Conservation (phyloP, 495 filamentous ascomycete species). For the Penicillium lividum region DNA sequence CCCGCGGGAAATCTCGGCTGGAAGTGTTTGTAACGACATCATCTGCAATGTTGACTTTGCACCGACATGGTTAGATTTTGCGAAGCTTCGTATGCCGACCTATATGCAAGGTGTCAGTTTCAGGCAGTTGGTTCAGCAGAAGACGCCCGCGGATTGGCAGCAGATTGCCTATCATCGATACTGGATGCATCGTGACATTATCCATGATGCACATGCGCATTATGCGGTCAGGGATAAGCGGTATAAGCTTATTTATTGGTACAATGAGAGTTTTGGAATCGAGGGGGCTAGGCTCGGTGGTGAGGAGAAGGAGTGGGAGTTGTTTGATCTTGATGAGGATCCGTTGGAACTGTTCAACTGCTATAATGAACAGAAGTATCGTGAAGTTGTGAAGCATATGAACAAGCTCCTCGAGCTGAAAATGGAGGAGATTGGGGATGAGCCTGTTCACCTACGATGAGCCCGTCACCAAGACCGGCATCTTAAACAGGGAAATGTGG, state of each 20-base stretch:
- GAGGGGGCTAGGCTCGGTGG: conserved; percentile 36
- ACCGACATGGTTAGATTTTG: conserved; percentile 42
- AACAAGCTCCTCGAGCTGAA: conserved; percentile 38
- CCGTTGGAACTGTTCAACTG: conserved; percentile 48
- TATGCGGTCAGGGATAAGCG: conserved; percentile 44
- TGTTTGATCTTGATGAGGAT: conserved; percentile 46
- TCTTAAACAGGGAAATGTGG: background rate
- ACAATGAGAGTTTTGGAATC: conserved; percentile 41
- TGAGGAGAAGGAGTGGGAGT: conserved; percentile 43
- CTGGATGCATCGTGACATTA: conserved; percentile 48
- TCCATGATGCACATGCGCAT: conserved; percentile 43
- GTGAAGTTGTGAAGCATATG: conserved; percentile 35
- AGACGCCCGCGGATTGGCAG: conserved; percentile 39
- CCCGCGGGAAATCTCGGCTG: conserved; percentile 33
- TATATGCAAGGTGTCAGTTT: conserved; percentile 49
- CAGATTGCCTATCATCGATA: conserved; percentile 49
- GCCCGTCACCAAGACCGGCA: background rate
- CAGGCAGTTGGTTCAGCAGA: conserved; percentile 25
- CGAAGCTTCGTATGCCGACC: conserved; percentile 30
- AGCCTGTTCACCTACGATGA: conserved; percentile 30
- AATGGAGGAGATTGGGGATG: conserved; percentile 47
- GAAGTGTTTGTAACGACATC: conserved; percentile 39
- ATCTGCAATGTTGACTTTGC: conserved; percentile 50
- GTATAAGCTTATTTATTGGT: conserved; percentile 52
- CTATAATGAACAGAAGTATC: conserved; percentile 34